Evolutionary conservation across 2,329 filamentous ascomycete genomes (phyloP).

Genomic region (Ophiostoma sp.): DNA sequence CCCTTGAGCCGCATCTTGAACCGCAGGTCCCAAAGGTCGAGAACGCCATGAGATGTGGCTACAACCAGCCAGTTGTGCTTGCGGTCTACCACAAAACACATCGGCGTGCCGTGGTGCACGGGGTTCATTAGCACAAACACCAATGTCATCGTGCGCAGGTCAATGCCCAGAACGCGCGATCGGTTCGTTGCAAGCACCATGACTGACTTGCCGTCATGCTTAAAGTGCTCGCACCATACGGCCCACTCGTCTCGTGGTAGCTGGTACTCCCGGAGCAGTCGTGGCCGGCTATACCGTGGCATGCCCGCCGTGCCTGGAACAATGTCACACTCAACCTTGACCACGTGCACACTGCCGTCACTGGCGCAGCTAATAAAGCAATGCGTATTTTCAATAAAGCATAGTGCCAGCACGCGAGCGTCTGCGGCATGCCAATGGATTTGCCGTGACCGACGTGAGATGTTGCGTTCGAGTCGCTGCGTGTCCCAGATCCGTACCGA

Average conservation of each 20-base stretch:
- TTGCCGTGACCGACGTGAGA: conserved; percentile 79
- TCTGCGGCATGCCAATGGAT: conserved; percentile 71
- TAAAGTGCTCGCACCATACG: conserved; percentile 89
- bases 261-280: conserved; percentile 71
- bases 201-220: conserved; percentile 72
- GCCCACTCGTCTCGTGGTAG: conserved; percentile 69
- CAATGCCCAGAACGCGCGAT: conserved; percentile 75
- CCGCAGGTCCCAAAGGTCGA: conserved; percentile 94
- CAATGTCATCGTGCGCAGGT: conserved; percentile 78
- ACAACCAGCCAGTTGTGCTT: conserved; percentile 86
- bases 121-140: conserved; percentile 80
- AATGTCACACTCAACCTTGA: conserved; percentile 60
- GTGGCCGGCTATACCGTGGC: conserved; percentile 69
- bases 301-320: conserved; percentile 16
- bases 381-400: conserved; percentile 90
- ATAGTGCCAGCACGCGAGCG: conserved; percentile 70
- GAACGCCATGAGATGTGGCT: conserved; percentile 85
- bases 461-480: conserved; percentile 79
- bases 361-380: conserved; percentile 86
- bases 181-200: conserved; percentile 81
- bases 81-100: conserved; percentile 82
- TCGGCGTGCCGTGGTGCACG: conserved; percentile 84
- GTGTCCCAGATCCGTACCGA: conserved; percentile 92
- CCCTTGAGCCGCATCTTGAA: conserved; percentile 82
- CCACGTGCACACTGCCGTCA: conserved; percentile 84